Percentiles rank a stretch among this genome's conserved stretches.
Evolutionary conservation across 345 rosid genomes (phyloP).

Genomic region (Arabidopsis suecica): DNA sequence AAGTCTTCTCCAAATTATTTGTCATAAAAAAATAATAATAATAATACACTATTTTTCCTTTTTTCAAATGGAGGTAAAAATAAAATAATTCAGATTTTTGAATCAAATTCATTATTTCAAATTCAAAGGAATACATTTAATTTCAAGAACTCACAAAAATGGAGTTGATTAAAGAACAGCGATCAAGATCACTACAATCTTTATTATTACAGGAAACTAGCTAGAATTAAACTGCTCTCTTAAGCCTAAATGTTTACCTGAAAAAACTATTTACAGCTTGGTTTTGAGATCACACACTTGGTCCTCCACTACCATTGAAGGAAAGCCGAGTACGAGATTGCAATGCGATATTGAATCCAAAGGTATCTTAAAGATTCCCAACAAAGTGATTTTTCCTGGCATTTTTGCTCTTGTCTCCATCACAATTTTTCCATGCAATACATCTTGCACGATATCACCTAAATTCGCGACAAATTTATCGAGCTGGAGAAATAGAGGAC

Average conservation of each 20-base stretch:
- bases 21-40: too few relatives aligned
- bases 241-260: slow-evolving; percentile 4
- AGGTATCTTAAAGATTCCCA: slow-evolving; percentile 53
- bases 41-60: too few relatives aligned
- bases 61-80: too few relatives aligned
- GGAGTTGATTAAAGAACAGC: background rate
- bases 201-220: slow-evolving; percentile 11
- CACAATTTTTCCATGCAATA: slow-evolving; percentile 46
- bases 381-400: slow-evolving; percentile 57
- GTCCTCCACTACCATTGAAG: slow-evolving; percentile 48
- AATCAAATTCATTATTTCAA: background rate
- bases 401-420: slow-evolving; percentile 52
- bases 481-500: slow-evolving; percentile 52
- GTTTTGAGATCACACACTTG: slow-evolving; percentile 51
- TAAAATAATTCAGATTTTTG: too few relatives aligned
- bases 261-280: slow-evolving; percentile 37
- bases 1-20: background rate
- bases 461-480: slow-evolving; percentile 44
- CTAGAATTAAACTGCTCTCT: background rate
- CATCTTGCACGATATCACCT: slow-evolving; percentile 46
- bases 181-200: slow-evolving; percentile 1
- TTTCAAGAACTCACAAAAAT: background rate
- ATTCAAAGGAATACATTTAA: slow-evolving; percentile 6
- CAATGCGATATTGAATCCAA: slow-evolving; percentile 50
- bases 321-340: slow-evolving; percentile 44